Percentiles rank a stretch among this genome's conserved stretches.
These are phyloP conservation scores for Agrostemma githago DNA, from an alignment of 148 eudicot species.

Conservation along the genomic window DNA sequence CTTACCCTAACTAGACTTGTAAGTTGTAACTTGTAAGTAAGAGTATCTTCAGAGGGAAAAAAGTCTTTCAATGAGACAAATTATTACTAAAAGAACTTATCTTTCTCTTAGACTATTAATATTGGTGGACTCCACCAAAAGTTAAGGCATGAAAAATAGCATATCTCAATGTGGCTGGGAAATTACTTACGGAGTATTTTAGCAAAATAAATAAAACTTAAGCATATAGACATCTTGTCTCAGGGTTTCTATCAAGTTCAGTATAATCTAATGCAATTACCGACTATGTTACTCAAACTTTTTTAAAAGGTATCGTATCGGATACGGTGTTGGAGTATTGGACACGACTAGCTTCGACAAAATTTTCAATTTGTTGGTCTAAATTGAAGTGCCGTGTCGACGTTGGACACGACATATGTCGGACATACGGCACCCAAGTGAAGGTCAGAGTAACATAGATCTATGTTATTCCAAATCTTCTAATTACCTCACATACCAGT, in stretches of 20 bases:
- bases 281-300: not conserved
- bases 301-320: too few relatives aligned
- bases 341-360: too few relatives aligned
- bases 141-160: constrained; percentile 22
- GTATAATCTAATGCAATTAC: constrained; percentile 13
- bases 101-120: constrained; percentile 5
- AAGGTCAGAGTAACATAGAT: too few relatives aligned
- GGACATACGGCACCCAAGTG: too few relatives aligned
- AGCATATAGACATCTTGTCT: not conserved
- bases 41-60: not conserved
- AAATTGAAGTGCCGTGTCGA: too few relatives aligned
- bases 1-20: not conserved
- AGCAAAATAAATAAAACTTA: not conserved
- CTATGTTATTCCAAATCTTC: too few relatives aligned
- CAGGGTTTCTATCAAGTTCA: constrained; percentile 4
- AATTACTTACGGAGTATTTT: constrained; percentile 11
- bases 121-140: constrained; percentile 21
- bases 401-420: too few relatives aligned
- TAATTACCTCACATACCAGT: too few relatives aligned
- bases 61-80: constrained; percentile 5
- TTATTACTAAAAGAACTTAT: not conserved
- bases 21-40: not conserved
- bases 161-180: constrained; percentile 17
- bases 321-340: too few relatives aligned
- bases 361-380: too few relatives aligned